A percentile compares a stretch with the other conserved stretches of the same genome.
phyloP scores from a whole-genome alignment of 805 yeast genomes.

The Candida cerambycidarum region DNA sequence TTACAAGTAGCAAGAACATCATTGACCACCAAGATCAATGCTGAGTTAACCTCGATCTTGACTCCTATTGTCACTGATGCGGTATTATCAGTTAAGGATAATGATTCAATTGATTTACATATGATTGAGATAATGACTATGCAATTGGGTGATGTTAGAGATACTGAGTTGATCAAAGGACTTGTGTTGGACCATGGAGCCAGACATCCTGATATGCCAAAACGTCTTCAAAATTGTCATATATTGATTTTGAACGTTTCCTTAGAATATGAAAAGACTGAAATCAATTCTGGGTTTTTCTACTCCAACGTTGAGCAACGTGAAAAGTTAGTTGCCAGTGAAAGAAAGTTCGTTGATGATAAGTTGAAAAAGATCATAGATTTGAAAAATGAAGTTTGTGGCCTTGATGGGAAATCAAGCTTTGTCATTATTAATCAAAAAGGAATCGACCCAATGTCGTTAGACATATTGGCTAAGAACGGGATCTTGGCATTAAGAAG shows the following conservation, averaged over 20 bases:
- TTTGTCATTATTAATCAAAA: conserved; percentile 96
- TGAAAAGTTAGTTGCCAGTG: conserved; percentile 89
- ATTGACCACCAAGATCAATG: conserved; percentile 78
- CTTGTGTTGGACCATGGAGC: conserved; percentile 97
- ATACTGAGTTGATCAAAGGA: conserved; percentile 81
- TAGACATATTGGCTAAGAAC: conserved; percentile 90
- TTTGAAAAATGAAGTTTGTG: conserved; percentile 89
- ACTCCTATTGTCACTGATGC: conserved; percentile 97
- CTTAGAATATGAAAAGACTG: conserved; percentile 95
- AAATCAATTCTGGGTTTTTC: conserved; percentile 93
- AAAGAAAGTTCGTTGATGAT: conserved; percentile 91
- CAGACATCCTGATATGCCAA: conserved; percentile 99
- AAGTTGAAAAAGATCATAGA: conserved; percentile 89
- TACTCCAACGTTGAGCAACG: conserved; percentile 95
- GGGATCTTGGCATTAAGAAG: conserved; percentile 92
- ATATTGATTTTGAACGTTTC: conserved; percentile 90
- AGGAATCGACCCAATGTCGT: conserved; percentile 97
- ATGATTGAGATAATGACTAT: conserved; percentile 98
- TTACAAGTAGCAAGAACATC: conserved; percentile 92
- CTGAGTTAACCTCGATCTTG: conserved; percentile 73
- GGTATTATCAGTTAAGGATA: conserved; percentile 70
- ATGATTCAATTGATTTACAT: conserved; percentile 71
- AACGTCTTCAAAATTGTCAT: conserved; percentile 75
- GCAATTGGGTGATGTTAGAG: conserved; percentile 88
- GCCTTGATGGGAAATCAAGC: conserved; percentile 64